Evolutionary conservation across 805 yeast genomes (phyloP), one percentile per base, ranked within the genome.

Genomic region (Saccharomycopsis olivae): DNA sequence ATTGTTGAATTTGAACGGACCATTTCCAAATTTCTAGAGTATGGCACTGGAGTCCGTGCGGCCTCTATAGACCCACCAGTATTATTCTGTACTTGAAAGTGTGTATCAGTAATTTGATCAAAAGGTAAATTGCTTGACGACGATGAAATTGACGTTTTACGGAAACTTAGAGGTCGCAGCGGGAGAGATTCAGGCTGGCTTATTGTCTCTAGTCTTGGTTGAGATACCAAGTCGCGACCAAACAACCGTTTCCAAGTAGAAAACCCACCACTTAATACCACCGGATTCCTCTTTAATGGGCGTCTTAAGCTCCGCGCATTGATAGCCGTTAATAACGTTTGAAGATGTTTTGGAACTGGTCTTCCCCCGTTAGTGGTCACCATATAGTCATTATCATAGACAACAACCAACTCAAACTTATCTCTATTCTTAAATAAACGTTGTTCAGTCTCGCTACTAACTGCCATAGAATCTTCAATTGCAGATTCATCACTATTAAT

Each of bases 391-490:
- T 48, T 49, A 35, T 82, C 84, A 52, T 85, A 76, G 1, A 83
- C 49, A 2, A 88, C 77, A 1, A 89, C 64, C 33, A 75, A 59
- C 36, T 79, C 84, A 53, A 69, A 86, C 10, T 53, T 49, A 41
- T 65, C 57, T 47, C 95, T 60, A 3, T 61, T 56, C 17, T 60
- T 55, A 50, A 87, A 87, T 36, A 69, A 47, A 1, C 51, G 53
- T 37, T 68, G 68, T 51, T 85, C 92, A 3, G 55, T 54, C 11
- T 64, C 65, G 2, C 87, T 73, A 13, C 82, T 64, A 2, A 71
- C 66, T 13, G 73, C 55, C 43, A 76, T 60, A 9, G 89, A 68
- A 32, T 65, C 68, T 49, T 80, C 83, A n/a, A 88, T 59, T 40
- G 80, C 89, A n/a, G 55, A 58, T 50, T 82, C 84, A 8, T 62